Base-by-base conservation (phyloP, 78 protist species). In the Dictyostelium purpureum region DNA sequence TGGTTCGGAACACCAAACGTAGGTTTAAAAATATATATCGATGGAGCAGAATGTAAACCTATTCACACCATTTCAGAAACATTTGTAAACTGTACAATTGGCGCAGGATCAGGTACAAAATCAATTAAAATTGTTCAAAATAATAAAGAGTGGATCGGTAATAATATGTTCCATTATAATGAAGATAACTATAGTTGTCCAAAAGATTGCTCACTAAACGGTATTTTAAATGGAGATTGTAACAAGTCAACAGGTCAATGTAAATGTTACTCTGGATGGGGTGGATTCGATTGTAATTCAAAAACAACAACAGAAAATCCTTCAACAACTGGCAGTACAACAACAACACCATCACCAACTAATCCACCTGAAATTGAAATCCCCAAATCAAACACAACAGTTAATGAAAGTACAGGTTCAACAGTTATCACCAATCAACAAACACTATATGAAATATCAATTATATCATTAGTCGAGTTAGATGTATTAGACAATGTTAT, bases 211-310 rank as follows among this genome's bases (percentile, higher is more conserved):
- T 42, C 76, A 38, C 28, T 10, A 69, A 18, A 69, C 40, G 47
- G 76, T n/a, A 40, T 3, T 40, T n/a, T n/a, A n/a, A n/a, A n/a
- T n/a, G n/a, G n/a, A n/a, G n/a, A n/a, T n/a, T 69, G 76, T 69
- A 42, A 69, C 0, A 35, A 38, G 6, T 10, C 19, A 35, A 12
- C 21, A 10, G 76, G 76, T 38, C 26, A 40, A 40, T 69, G 76
- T 69, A 69, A 40, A 40, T 69, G 76, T 40, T n/a, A 2, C 21
- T 6, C 4, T 38, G 76, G 76, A 7, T 69, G 33, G 47, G 52
- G 56, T 40, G 76, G 76, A 38, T 69, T 69, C n/a, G 54, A 69
- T 69, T 69, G 76, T 42, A 69, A 69, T 69, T 35, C 47, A 12
- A 37, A 57, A n/a, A 33, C 45, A 0, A 16, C 76, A 0, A 19